Base-by-base conservation (phyloP, 371 early-diverging fungal genomes). In the Mortierella sp. region DNA sequence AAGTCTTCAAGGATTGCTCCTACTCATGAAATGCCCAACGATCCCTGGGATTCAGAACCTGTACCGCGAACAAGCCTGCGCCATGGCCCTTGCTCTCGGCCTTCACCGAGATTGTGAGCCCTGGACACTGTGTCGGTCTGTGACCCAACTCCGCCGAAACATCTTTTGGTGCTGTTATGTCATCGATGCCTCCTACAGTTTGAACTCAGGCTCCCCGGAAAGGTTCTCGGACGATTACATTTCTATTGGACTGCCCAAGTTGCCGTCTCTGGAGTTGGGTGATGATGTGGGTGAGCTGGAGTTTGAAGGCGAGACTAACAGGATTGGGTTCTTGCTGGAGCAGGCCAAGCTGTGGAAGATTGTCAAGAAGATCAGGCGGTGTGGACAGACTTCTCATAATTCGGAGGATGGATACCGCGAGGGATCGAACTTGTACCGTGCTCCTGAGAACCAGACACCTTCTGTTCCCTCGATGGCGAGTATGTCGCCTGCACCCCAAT, bases 131-230 rank as follows among this genome's bases (percentile, higher is more conserved):
- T 86, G 82, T 44, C 87, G 75, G 7, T 82, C 87, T 10, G 87
- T 86, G n/a, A 79, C 79, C 29, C 87, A 86, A 58, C 76, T 86
- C 6, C 87, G 87, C 29, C 82, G 87, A 51, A 86, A 86, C 74
- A 79, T 86, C 54, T 86, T 86, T 56, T 86, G 87, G 87, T 79
- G 82, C 71, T 86, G 87, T 58, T 86, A 82, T 70, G 83, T 82
- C 32, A 77, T 82, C 43, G 87, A 86, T 65, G 87, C 87, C 11
- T 82, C 87, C 12, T 77, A 86, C 68, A 86, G 87, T 48, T 75
- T 86, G 29, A 82, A 75, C 68, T 79, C 87, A 1, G 80, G 87
- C 2, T 80, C 87, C 0, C 87, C 87, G 1, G 87, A 86, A 56
- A 70, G 87, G 0, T 86, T 86, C 82, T 75, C 82, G 6, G 82